Evolutionary conservation across 148 eudicot genomes (phyloP).

Genomic region (Rheum nobile): DNA sequence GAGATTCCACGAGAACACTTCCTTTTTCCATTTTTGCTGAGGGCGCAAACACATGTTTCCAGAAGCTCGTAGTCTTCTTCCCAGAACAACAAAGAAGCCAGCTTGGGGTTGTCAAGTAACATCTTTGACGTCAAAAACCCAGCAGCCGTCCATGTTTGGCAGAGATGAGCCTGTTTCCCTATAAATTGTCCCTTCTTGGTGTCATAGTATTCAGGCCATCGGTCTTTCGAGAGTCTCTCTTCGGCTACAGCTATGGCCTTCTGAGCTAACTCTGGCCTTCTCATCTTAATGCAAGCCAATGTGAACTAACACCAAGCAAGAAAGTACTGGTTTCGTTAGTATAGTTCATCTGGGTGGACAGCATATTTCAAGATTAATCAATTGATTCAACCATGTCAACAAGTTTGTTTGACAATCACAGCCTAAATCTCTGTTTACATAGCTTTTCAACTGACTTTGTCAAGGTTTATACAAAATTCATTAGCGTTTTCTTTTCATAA

Average conservation of each 20-base stretch:
- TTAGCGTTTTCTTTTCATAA: not conserved
- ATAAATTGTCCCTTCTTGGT: slow-evolving; percentile 54
- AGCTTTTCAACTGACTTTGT: not conserved
- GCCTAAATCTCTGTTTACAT: not conserved
- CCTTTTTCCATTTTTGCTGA: slow-evolving; percentile 39
- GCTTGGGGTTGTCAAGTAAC: slow-evolving; percentile 60
- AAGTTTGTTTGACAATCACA: not conserved
- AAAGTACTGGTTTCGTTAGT: not conserved
- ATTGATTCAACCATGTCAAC: not conserved
- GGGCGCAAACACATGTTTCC: slow-evolving; percentile 74
- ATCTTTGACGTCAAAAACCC: slow-evolving; percentile 70
- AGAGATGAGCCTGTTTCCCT: slow-evolving; percentile 79
- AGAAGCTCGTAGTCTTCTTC: slow-evolving; percentile 80
- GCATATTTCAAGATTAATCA: not conserved
- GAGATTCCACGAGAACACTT: slow-evolving; percentile 56
- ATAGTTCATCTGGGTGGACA: not conserved
- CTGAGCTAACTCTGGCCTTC: slow-evolving; percentile 57
- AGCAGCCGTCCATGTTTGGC: slow-evolving; percentile 85
- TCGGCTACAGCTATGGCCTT: slow-evolving; percentile 69
- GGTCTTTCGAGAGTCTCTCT: slow-evolving; percentile 54
- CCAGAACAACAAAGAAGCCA: slow-evolving; percentile 55
- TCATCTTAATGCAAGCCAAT: slow-evolving; percentile 86
- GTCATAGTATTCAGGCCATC: slow-evolving; percentile 93
- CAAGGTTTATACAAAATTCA: not conserved
- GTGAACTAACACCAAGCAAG: slow-evolving; percentile 48